Evolutionary conservation across 1,284 basidiomycete genomes (phyloP), one percentile per base, ranked within the genome.

Genomic region (Malassezia pachydermatis): DNA sequence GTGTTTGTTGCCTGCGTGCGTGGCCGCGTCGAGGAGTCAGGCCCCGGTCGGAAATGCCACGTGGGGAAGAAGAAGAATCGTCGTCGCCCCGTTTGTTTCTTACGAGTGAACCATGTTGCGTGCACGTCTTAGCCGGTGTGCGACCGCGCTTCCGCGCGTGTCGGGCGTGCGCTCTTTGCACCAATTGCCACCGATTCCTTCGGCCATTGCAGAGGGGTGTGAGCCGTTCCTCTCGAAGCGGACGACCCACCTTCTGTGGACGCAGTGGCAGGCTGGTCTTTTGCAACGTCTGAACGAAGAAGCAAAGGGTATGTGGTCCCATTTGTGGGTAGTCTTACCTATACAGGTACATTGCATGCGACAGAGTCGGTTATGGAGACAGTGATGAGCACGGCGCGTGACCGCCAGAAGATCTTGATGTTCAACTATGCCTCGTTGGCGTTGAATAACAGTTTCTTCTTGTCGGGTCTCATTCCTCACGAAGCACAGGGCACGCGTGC

Each of bases 401-500:
- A 82, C 45, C 79, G 80, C 33, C 76, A 78, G 29, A 75, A 80
- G 54, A 78, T 81, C 3, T 75, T 90, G 39, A 81, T 82, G 29
- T 96, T 90, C 76, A 94, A 88, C 75, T 88, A 90, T 66, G 88
- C 89, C 2, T 84, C 84, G 55, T 80, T 88, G 44, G 87, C 92
- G 10, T 76, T 95, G 57, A 98, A 98, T 76, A 96, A 95, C 73
- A 83, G 82, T 64, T 98, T 88, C 78, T 98, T 96, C 78, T 78
- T 98, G 23, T 80, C 84, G 62, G 78, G 78, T 48, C 76, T 98
- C 37, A 86, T 90, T 72, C 50, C 50, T 19, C 37, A 43, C 16
- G 39, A 27, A 5, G 19, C 22, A 24, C 50, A 52, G 36, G 20
- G 38, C 33, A 29, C 35, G 33, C 30, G 14, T 2, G 50, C 45